These are phyloP conservation scores for Kuraishia cidri DNA, from an alignment of 805 yeast genomes.

Conservation along the genomic window DNA sequence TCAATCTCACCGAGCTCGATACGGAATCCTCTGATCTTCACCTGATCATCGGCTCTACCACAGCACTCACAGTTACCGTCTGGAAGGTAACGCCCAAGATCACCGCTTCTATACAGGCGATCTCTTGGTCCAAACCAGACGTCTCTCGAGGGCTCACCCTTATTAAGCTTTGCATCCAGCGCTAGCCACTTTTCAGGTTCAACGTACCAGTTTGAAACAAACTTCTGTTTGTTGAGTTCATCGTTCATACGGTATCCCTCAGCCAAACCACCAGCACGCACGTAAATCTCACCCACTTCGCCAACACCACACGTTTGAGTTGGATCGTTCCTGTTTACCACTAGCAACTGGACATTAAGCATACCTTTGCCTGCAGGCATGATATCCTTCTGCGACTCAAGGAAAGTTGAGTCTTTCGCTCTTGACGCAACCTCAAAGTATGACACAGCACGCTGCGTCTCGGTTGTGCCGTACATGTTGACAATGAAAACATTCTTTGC, in stretches of 20 bases:
- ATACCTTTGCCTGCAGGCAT: conserved; percentile 99
- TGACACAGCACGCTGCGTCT: conserved; percentile 97
- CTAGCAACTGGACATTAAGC: conserved; percentile 88
- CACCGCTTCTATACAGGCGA: conserved; percentile 94
- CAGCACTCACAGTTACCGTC: conserved; percentile 98
- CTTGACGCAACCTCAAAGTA: conserved; percentile 82
- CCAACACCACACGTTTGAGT: conserved; percentile 96
- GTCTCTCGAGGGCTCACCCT: conserved; percentile 59
- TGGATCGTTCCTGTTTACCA: conserved; percentile 84
- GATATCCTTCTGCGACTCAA: conserved; percentile 82
- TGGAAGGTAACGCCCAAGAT: conserved; percentile 91
- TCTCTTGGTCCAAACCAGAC: conserved; percentile 94
- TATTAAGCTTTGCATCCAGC: conserved; percentile 35
- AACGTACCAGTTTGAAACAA: conserved; percentile 87
- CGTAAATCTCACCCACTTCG: conserved; percentile 97
- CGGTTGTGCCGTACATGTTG: conserved; percentile 99
- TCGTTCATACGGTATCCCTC: conserved; percentile 94
- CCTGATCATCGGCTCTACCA: conserved; percentile 99
- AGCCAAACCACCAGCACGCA: conserved; percentile 95
- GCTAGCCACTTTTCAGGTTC: conserved; percentile 54
- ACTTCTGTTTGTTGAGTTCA: conserved; percentile 80
- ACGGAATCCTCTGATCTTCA: conserved; percentile 96
- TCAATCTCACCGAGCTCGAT: conserved; percentile 98
- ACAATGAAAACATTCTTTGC: conserved; percentile 87
- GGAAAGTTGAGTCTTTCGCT: conserved; percentile 56